Evolutionary conservation across 2,329 filamentous ascomycete genomes (phyloP).

Genomic region (Coniella vitis): DNA sequence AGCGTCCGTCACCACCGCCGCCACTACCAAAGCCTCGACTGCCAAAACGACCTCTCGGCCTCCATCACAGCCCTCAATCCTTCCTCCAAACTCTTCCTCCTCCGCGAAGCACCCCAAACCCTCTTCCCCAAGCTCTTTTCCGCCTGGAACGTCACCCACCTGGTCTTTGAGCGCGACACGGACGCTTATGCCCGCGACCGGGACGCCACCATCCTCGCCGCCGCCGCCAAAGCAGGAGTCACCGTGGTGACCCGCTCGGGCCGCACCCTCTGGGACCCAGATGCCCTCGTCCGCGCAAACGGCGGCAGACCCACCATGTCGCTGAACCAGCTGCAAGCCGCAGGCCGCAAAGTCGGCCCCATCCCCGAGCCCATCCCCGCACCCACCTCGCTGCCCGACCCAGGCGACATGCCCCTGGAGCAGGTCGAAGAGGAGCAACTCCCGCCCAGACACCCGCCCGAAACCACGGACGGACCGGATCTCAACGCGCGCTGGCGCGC

Average conservation of each 20-base stretch:
- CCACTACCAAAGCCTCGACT: conserved; percentile 50
- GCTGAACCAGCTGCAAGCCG: conserved; percentile 58
- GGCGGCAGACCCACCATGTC: conserved; percentile 68
- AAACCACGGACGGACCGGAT: conserved; percentile 38
- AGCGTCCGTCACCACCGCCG: too few relatives aligned
- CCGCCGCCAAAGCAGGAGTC: conserved; percentile 60
- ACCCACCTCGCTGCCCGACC: conserved; percentile 58
- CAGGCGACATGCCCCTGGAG: conserved; percentile 53
- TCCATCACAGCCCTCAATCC: conserved; percentile 63
- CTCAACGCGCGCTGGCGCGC: conserved; percentile 52
- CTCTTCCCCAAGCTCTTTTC: conserved; percentile 67
- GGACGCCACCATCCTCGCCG: conserved; percentile 50
- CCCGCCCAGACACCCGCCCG: conserved; percentile 25
- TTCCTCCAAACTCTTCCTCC: conserved; percentile 63
- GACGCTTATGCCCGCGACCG: conserved; percentile 63
- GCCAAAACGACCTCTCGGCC: conserved; percentile 61
- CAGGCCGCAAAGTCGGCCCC: conserved; percentile 55
- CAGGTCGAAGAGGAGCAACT: conserved; percentile 46
- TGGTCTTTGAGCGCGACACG: conserved; percentile 75
- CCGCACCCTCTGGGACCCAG: conserved; percentile 67
- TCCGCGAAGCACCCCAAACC: conserved; percentile 66
- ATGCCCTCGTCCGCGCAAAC: conserved; percentile 59
- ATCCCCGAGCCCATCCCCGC: conserved; percentile 53
- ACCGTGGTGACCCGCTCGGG: conserved; percentile 59
- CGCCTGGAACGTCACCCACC: conserved; percentile 65